Evolutionary conservation across 2,329 filamentous ascomycete genomes (phyloP).

Genomic region (Monilinia fructigena): DNA sequence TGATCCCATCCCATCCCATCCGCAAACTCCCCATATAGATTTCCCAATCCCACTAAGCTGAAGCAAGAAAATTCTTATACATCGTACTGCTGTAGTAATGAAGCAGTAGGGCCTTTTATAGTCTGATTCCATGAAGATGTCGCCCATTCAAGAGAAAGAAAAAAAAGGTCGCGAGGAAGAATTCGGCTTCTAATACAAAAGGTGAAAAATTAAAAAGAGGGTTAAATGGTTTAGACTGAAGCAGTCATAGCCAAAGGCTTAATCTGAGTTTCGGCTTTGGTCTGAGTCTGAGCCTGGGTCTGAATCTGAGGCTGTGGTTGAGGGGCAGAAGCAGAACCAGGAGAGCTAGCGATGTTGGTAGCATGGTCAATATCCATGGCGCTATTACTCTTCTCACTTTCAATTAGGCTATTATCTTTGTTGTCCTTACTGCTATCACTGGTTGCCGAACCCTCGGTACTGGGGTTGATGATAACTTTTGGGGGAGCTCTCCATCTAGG

Average conservation of each 20-base stretch:
- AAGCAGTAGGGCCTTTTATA: constrained; percentile 4
- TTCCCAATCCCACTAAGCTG: constrained; percentile 11
- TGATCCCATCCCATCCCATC: constrained; percentile 7
- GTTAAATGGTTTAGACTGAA: constrained; percentile 19
- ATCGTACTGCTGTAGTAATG: constrained; percentile 7
- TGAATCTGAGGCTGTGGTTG: constrained; percentile 31
- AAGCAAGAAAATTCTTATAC: constrained; percentile 20
- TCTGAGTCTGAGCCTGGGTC: constrained; percentile 14
- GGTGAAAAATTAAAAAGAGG: constrained; percentile 19
- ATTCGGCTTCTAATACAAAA: constrained; percentile 16
- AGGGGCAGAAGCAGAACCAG: constrained; percentile 50
- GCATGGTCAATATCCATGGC: constrained; percentile 60
- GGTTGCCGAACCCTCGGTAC: constrained; percentile 47
- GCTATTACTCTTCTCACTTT: constrained; percentile 58
- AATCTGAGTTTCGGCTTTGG: neutral
- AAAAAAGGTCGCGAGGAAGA: neutral
- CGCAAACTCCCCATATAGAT: neutral
- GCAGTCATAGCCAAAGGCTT: constrained; percentile 17
- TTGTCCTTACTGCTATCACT: constrained; percentile 62
- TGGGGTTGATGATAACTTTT: constrained; percentile 50
- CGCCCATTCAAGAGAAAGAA: neutral
- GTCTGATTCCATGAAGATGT: neutral
- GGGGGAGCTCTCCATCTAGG: constrained; percentile 77
- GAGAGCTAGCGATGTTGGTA: constrained; percentile 48
- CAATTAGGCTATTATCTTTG: constrained; percentile 57